phyloP scores from a whole-genome alignment of 768 basidiomycete genomes.

The Auriscalpium vulgare region DNA sequence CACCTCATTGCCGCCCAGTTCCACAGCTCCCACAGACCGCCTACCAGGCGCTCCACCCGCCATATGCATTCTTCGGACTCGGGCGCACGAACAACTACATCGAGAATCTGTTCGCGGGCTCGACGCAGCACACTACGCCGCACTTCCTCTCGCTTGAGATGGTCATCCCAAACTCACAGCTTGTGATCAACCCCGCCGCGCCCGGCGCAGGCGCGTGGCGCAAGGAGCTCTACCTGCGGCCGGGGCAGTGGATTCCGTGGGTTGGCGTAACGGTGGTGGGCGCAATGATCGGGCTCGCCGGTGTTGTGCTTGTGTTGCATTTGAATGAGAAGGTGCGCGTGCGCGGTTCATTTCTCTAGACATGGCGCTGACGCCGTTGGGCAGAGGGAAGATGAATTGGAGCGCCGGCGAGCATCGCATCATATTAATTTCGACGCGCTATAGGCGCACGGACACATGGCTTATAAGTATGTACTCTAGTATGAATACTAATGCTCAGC shows the following conservation, averaged over 20 bases:
- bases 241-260: constrained; percentile 97
- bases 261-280: constrained; percentile 84
- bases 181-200: constrained; percentile 82
- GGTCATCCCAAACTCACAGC: constrained; percentile 93
- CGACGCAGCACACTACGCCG: constrained; percentile 60
- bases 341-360: not conserved
- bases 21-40: constrained; percentile 90
- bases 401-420: constrained; percentile 81
- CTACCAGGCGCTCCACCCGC: constrained; percentile 84
- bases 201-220: constrained; percentile 63
- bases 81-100: constrained; percentile 99
- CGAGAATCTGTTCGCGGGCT: constrained; percentile 95
- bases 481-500: too few relatives aligned
- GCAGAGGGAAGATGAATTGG: constrained; percentile 90
- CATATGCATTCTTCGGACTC: constrained; percentile 93
- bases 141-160: constrained; percentile 94
- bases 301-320: constrained; percentile 82
- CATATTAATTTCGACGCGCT: constrained; percentile 97
- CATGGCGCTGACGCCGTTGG: constrained; percentile 9
- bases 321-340: constrained; percentile 80
- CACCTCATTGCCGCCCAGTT: constrained; percentile 36
- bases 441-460: constrained; percentile 27
- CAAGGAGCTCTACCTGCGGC: constrained; percentile 81
- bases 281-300: constrained; percentile 63
- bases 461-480: too few relatives aligned